phyloP scores from a whole-genome alignment of 768 basidiomycete genomes.

The Chalciporus chontae region DNA sequence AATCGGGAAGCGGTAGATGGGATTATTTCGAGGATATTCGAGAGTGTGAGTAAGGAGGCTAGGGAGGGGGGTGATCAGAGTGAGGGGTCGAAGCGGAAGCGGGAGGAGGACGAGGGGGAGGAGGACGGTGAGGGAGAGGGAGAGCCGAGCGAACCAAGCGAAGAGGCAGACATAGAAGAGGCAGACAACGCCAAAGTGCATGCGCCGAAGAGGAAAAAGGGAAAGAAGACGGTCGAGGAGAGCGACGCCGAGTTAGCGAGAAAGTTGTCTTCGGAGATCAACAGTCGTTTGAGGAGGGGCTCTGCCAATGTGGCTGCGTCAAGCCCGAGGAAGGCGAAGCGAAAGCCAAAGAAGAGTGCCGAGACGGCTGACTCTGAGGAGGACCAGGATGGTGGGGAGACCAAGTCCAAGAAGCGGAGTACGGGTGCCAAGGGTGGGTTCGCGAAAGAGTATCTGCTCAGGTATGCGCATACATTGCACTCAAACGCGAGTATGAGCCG shows the following conservation, averaged over 20 bases:
- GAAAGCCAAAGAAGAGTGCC: slow-evolving; percentile 51
- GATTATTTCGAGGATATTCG: slow-evolving; percentile 65
- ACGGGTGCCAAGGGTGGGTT: slow-evolving; percentile 64
- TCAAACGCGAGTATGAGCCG: slow-evolving; percentile 1
- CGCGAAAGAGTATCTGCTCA: slow-evolving; percentile 71
- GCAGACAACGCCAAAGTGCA: slow-evolving; percentile 19
- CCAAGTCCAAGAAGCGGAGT: slow-evolving; percentile 49
- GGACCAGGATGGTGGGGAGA: slow-evolving; percentile 43
- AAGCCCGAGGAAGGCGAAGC: slow-evolving; percentile 43
- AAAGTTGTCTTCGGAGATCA: slow-evolving; percentile 66
- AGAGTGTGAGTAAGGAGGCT: slow-evolving; percentile 44
- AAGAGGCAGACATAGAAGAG: slow-evolving; percentile 6
- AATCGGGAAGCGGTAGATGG: slow-evolving; percentile 66
- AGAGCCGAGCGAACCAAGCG: slow-evolving; percentile 17
- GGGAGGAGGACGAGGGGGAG: slow-evolving; percentile 23
- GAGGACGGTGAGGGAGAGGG: slow-evolving; percentile 31
- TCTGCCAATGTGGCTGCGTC: slow-evolving; percentile 35
- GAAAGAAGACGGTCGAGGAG: slow-evolving; percentile 48
- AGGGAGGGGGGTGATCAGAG: neutral
- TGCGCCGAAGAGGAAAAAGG: slow-evolving; percentile 40
- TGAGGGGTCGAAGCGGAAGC: slow-evolving; percentile 27
- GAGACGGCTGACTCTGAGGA: slow-evolving; percentile 47
- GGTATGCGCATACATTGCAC: slow-evolving; percentile 38
- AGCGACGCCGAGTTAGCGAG: slow-evolving; percentile 71
- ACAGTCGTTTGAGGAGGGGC: slow-evolving; percentile 54